Percentiles rank a stretch among this genome's conserved stretches.
Conservation (phyloP, 495 filamentous ascomycete genomes). For the Aspergillus ostianus region DNA sequence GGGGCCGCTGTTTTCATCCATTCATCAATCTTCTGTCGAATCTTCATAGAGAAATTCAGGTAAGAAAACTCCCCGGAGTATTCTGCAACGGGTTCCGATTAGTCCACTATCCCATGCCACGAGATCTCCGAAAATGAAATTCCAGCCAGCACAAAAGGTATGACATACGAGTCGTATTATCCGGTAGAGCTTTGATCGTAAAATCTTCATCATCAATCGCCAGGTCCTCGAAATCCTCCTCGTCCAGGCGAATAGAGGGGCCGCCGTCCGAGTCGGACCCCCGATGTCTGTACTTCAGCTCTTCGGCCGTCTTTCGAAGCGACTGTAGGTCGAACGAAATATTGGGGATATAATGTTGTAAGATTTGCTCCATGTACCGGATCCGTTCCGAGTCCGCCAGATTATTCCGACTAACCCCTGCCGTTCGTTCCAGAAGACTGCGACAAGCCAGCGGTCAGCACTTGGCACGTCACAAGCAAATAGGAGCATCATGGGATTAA, state of each 20-base stretch:
- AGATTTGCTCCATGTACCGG: constrained; percentile 44
- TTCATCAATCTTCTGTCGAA: constrained; percentile 47
- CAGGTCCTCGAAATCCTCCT: constrained; percentile 42
- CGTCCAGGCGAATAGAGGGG: constrained; percentile 32
- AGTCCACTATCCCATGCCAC: background rate
- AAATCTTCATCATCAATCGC: constrained; percentile 47
- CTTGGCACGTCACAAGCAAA: constrained; percentile 4
- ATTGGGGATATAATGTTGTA: constrained; percentile 44
- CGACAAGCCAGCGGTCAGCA: background rate
- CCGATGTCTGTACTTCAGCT: constrained; percentile 38
- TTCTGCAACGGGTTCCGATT: constrained; percentile 26
- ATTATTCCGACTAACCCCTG: constrained; percentile 39
- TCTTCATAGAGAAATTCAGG: constrained; percentile 51
- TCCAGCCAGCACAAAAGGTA: background rate
- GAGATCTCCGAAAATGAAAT: background rate
- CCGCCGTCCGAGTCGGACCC: constrained; percentile 35
- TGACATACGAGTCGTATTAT: constrained; percentile 48
- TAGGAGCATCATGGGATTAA: background rate
- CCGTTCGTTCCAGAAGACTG: constrained; percentile 39
- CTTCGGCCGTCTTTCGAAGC: constrained; percentile 39
- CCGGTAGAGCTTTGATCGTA: constrained; percentile 45
- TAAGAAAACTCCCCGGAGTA: constrained; percentile 55
- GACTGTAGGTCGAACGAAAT: constrained; percentile 45
- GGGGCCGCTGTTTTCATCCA: constrained; percentile 46
- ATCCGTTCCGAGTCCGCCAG: constrained; percentile 44